phyloP scores from a whole-genome alignment of 2,329 filamentous ascomycete species.

The Botryotinia convoluta region DNA sequence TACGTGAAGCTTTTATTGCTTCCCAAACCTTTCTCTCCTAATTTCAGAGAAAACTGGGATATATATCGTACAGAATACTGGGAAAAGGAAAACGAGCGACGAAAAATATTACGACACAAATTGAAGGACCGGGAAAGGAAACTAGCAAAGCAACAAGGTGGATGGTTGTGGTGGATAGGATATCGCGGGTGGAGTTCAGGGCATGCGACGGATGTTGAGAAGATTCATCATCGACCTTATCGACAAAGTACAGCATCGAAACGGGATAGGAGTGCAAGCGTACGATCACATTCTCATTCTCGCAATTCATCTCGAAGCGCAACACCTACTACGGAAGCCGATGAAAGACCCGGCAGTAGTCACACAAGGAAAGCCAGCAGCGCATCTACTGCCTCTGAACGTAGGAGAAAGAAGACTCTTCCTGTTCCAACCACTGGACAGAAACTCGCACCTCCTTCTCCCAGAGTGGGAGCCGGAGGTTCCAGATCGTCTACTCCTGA shows the following conservation, averaged over 20 bases:
- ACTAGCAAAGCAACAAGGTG: slow-evolving; percentile 64
- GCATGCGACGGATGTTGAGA: slow-evolving; percentile 36
- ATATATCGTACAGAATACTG: slow-evolving; percentile 92
- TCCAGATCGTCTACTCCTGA: slow-evolving; percentile 34
- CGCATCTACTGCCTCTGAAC: slow-evolving; percentile 34
- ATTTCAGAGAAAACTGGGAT: slow-evolving; percentile 97
- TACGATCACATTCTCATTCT: slow-evolving; percentile 37
- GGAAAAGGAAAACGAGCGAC: slow-evolving; percentile 92
- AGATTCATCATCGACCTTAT: slow-evolving; percentile 32
- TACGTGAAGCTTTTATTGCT: slow-evolving; percentile 87
- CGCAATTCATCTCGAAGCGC: slow-evolving; percentile 39
- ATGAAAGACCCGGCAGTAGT: slow-evolving; percentile 25
- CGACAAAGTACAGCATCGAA: slow-evolving; percentile 29
- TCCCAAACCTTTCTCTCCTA: slow-evolving; percentile 91
- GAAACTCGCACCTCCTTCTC: slow-evolving; percentile 30
- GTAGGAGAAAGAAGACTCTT: slow-evolving; percentile 32
- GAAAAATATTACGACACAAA: slow-evolving; percentile 67
- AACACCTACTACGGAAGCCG: slow-evolving; percentile 38
- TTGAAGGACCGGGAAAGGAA: slow-evolving; percentile 67
- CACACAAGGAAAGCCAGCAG: slow-evolving; percentile 35
- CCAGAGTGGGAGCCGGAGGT: not conserved
- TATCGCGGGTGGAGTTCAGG: slow-evolving; percentile 54
- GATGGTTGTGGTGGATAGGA: slow-evolving; percentile 85
- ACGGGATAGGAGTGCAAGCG: slow-evolving; percentile 34
- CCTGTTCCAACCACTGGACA: slow-evolving; percentile 25